These are phyloP conservation scores for Thraustotheca clavata DNA, from an alignment of 352 stramenopile genomes.

Conservation along the genomic window DNA sequence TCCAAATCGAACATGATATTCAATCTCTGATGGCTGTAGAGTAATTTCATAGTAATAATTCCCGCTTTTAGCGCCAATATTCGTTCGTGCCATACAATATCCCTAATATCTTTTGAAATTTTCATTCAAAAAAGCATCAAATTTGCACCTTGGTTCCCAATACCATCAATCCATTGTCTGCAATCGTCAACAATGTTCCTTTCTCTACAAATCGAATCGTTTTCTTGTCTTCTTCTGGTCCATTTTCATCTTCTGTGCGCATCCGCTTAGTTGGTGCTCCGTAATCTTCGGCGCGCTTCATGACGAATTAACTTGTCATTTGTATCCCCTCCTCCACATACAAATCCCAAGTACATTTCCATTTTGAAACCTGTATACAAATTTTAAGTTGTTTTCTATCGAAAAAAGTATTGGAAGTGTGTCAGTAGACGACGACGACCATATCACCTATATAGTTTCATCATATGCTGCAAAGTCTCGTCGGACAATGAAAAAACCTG, in stretches of 20 bases:
- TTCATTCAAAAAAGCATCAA: too few relatives aligned
- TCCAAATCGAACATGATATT: conserved; percentile 18
- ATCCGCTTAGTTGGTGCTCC: conserved; percentile 4
- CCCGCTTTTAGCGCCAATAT: not conserved
- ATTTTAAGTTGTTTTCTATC: too few relatives aligned
- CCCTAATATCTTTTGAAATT: conserved; percentile 9
- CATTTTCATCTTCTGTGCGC: not conserved
- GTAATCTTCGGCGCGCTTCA: conserved; percentile 4
- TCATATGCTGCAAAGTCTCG: too few relatives aligned
- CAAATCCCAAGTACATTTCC: not conserved
- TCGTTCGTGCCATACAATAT: conserved; percentile 18
- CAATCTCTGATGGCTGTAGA: not conserved
- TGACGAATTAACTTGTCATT: not conserved
- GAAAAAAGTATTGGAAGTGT: too few relatives aligned
- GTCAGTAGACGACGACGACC: too few relatives aligned
- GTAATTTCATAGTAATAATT: conserved; percentile 20
- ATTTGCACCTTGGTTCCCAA: conserved; percentile 8
- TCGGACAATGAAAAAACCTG: too few relatives aligned
- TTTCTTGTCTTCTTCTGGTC: not conserved
- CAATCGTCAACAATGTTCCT: not conserved
- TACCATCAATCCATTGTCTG: conserved; percentile 11
- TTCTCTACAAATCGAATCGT: conserved; percentile 4
- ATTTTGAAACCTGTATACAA: too few relatives aligned
- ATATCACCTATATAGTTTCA: too few relatives aligned
- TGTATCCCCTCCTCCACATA: not conserved